Evolutionary conservation across 352 stramenopile species (phyloP).

Genomic region (Globisporangium paddicum): DNA sequence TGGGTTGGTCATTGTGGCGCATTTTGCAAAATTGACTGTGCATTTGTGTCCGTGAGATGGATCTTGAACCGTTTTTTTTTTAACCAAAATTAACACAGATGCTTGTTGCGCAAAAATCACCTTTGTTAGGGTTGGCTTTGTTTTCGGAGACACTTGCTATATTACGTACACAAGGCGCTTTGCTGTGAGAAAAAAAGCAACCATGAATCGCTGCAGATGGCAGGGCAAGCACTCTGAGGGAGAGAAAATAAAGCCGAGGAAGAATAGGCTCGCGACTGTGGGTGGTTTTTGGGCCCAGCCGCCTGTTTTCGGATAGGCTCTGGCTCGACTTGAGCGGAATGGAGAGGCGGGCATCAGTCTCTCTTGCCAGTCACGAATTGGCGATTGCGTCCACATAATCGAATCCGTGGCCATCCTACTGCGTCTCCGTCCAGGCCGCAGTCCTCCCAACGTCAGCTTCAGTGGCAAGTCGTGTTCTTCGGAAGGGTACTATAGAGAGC

Average conservation of each 20-base stretch:
- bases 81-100: not conserved
- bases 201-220: slow-evolving; percentile 3
- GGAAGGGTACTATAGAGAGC: not conserved
- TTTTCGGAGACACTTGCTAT: not conserved
- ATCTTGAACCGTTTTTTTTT: slow-evolving; percentile 1
- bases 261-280: not conserved
- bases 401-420: slow-evolving; percentile 4
- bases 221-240: not conserved
- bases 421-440: not conserved
- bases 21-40: not conserved
- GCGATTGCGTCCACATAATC: not conserved
- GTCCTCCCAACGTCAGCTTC: not conserved
- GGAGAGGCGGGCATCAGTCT: not conserved
- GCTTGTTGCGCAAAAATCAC: not conserved
- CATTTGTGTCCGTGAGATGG: not conserved
- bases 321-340: not conserved
- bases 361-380: slow-evolving; percentile 3
- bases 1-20: too few relatives aligned
- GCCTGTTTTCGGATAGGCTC: not conserved
- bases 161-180: too few relatives aligned
- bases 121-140: not conserved
- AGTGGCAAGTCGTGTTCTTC: slow-evolving; percentile 4
- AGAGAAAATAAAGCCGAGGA: slow-evolving; percentile 3
- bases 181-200: slow-evolving; percentile 5
- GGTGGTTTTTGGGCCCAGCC: not conserved